Evolutionary conservation across 345 rosid species (phyloP).

Genomic region (Iberis pinnata): DNA sequence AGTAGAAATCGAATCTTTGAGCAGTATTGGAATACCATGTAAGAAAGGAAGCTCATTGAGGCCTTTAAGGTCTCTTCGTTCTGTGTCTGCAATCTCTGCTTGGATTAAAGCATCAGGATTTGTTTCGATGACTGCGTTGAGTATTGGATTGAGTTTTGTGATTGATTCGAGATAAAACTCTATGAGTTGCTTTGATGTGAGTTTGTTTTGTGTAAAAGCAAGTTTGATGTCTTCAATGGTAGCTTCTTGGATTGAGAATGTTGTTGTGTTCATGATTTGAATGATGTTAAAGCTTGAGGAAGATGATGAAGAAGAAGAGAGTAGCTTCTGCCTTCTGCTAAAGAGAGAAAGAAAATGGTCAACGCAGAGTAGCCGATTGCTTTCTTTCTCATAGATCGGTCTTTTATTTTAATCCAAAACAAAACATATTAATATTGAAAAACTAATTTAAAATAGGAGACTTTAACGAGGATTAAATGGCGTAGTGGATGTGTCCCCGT

Average conservation of each 20-base stretch:
- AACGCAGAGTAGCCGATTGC: no score
- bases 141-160: constrained; percentile 38
- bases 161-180: constrained; percentile 46
- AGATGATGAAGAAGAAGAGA: not conserved
- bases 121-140: constrained; percentile 54
- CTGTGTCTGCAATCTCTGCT: constrained; percentile 54
- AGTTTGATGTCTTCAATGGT: constrained; percentile 36
- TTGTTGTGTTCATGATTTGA: not conserved
- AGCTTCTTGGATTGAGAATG: constrained; percentile 41
- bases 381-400: no score
- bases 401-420: no score
- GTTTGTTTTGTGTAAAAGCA: constrained; percentile 40
- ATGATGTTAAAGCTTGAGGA: not conserved
- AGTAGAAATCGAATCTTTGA: constrained; percentile 64
- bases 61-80: constrained; percentile 32
- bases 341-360: no score
- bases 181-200: constrained; percentile 54
- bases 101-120: constrained; percentile 56
- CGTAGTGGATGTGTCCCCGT: no score
- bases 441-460: no score
- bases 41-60: constrained; percentile 18
- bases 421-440: no score
- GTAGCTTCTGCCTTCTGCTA: no score
- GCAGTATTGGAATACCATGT: constrained; percentile 60
- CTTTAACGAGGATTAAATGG: no score